Evolutionary conservation across 345 rosid genomes (phyloP), one percentile per base, ranked within the genome.

Genomic region (Salix suchowensis): DNA sequence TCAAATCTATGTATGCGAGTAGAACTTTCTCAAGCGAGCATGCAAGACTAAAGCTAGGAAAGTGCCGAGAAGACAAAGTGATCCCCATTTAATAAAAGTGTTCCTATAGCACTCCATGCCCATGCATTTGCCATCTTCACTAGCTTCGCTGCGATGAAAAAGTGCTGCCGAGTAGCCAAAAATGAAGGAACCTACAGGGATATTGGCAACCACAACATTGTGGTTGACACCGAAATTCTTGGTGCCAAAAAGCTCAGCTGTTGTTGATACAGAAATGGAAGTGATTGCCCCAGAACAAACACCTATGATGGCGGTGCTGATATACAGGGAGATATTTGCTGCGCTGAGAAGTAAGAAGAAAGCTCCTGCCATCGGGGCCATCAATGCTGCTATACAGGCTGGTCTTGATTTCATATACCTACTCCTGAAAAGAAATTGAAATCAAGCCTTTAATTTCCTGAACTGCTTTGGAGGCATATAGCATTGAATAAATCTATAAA

Each of bases 171-270:
- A 46, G 40, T 82, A 87, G 7, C 99, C 99, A 23, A 88, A 96
- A 18, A 84, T 8, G 34, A 89, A 91, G 23, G 98, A 91, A 3
- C 99, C 99, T 3, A 93, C 52, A 2, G 99, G 98, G 73, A 96
- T 96, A 76, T 85, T 92, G 1, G 88, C 86, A 8, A 95, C 92
- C 61, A 96, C 83, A 0, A 96, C 77, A 73, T 93, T 96, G 50
- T 96, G 99, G 81, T 96, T 96, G n/a, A 96, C 88, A 9, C 92
- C 80, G 68, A 96, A 93, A 50, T 89, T 81, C 42, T 87, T 85
- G 2, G 86, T 80, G 50, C 99, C 99, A 65, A 96, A 96, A 14
- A 96, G 87, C 74, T 93, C 94, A 0, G 91, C 72, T 2, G 98
- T 96, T 76, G 86, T 84, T 18, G 94, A 72, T 6, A 91, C 96